Evolutionary conservation across 2,329 filamentous ascomycete species (phyloP), one percentile per base, ranked within the genome.

Genomic region (Colletotrichum acutatum): DNA sequence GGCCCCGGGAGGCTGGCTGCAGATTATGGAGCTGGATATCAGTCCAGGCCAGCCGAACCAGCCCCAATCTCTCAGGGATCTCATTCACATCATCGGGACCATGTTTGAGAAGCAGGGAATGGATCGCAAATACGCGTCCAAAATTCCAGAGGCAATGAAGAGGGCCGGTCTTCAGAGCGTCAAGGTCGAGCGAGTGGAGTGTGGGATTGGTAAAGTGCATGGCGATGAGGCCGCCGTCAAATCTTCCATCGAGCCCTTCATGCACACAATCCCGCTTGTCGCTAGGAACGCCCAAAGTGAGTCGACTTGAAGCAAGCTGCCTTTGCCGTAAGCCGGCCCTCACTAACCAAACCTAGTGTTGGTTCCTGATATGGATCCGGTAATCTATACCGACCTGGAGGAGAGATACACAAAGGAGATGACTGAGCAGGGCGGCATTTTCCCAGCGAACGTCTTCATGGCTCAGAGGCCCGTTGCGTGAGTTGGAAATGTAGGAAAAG

Each of bases 1-100:
- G 26, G 71, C 60, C 5, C 71, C 71, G n/a, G 61, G 67, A 0
- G 74, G 74, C 14, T 76, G 74, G 74, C 46, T 75, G 24, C 74
- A 76, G 53, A 46, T 69, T 3, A 62, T 68, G 57, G 66, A 71
- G n/a, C 30, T 71, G 22, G 54, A 66, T 14, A 24, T 64, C 1
- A 60, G 28, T 14, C 22, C 26, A 1, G 57, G 46, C 19, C 46
- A 49, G 26, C 30, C 19, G 12, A 19, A 28, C 3, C 58, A 71
- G 14, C 56, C 54, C 8, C 60, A 68, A 12, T 46, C 71, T 1
- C 14, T 68, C 6, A 49, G 62, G 19, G 72, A 68, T 46, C 53
- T 63, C 56, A 26, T 75, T 7, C 32, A 53, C 6, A 22, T 75
- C 5, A 42, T 69, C 8, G 56, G 61, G 12, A 30, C 63, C 2